Conservation (phyloP, 345 rosid genomes). For the Gynandropsis gynandra region DNA sequence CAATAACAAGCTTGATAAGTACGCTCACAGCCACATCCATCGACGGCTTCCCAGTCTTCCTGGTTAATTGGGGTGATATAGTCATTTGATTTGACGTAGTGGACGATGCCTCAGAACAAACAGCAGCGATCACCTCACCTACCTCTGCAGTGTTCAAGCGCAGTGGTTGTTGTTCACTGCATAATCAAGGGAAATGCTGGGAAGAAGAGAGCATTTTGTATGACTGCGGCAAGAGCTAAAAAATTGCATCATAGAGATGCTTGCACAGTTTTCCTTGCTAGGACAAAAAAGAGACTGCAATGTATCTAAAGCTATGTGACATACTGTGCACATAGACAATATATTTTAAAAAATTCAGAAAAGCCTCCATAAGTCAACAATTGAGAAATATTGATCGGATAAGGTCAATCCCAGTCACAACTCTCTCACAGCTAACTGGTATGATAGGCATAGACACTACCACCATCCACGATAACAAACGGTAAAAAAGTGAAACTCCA, state of each 20-base stretch:
- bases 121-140: conserved; percentile 92
- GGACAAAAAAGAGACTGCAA: conserved; percentile 17
- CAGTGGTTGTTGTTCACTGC: conserved; percentile 97
- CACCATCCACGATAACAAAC: conserved; percentile 10
- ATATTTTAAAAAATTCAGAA: conserved; percentile 3
- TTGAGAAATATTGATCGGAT: conserved; percentile 8
- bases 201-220: conserved; percentile 22
- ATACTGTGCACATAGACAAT: conserved; percentile 11
- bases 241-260: conserved; percentile 17
- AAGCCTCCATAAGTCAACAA: conserved; percentile 18
- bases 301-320: conserved; percentile 9
- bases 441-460: conserved; percentile 11
- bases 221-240: conserved; percentile 7
- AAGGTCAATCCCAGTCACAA: conserved; percentile 10
- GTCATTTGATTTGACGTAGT: conserved; percentile 53
- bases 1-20: conserved; percentile 90
- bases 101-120: conserved; percentile 74
- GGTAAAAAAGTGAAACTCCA: conserved; percentile 21
- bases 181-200: conserved; percentile 24
- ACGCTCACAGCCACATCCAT: conserved; percentile 98
- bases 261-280: conserved; percentile 13
- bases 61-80: conserved; percentile 66
- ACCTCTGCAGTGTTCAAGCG: conserved; percentile 80
- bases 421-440: conserved; percentile 14
- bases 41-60: conserved; percentile 76